A percentile compares a stretch with the other conserved stretches of the same genome.
Evolutionary conservation across 2,329 filamentous ascomycete genomes (phyloP).

Genomic region (Emergomyces africanus): DNA sequence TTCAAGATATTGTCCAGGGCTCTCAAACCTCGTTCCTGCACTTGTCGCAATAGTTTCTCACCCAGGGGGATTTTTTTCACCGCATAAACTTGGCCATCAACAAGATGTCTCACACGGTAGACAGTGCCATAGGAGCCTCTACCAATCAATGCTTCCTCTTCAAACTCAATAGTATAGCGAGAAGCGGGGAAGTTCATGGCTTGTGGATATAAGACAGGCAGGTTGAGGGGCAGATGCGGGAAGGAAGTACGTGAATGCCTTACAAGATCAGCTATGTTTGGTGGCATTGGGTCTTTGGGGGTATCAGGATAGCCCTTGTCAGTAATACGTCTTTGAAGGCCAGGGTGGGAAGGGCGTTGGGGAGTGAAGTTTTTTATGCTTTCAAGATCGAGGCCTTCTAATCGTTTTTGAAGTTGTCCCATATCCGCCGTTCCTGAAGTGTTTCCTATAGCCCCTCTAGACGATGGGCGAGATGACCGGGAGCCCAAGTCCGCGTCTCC

Average conservation of each 20-base stretch:
- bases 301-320: constrained; percentile 3
- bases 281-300: constrained; percentile 1
- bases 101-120: constrained; percentile 46
- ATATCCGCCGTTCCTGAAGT: constrained; percentile 4
- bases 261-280: constrained; percentile 8
- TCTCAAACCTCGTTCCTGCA: constrained; percentile 39
- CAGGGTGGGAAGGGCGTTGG: neutral
- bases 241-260: constrained; percentile 12
- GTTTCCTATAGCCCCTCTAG: constrained; percentile 14
- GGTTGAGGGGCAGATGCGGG: constrained; percentile 5
- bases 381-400: neutral
- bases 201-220: constrained; percentile 8
- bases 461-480: constrained; percentile 8
- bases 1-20: constrained; percentile 45
- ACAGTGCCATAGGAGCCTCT: constrained; percentile 55
- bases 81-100: constrained; percentile 51
- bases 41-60: constrained; percentile 37
- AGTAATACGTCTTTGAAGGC: constrained; percentile 8
- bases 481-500: constrained; percentile 22
- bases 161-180: constrained; percentile 39
- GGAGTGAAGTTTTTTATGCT: neutral
- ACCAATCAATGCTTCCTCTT: constrained; percentile 44
- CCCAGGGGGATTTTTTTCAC: constrained; percentile 53
- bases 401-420: neutral
- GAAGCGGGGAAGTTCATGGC: constrained; percentile 14